phyloP scores from a whole-genome alignment of 805 yeast species.

The Pichia ethanolica region DNA sequence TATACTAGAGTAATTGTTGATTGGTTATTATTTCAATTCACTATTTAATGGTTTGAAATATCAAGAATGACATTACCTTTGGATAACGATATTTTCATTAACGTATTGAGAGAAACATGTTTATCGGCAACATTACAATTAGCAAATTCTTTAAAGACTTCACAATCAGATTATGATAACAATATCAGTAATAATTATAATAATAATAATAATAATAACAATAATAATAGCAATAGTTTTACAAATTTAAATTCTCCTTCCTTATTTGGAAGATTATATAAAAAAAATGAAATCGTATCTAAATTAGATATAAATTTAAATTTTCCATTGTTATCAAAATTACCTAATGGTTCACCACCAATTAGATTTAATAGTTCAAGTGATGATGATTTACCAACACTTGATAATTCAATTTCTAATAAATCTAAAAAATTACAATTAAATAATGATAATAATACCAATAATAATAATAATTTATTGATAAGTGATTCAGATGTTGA shows the following conservation, averaged over 20 bases:
- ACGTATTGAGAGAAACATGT: slow-evolving; percentile 12
- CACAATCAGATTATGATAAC: not conserved
- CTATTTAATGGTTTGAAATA: too few relatives aligned
- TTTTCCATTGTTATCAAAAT: slow-evolving; percentile 9
- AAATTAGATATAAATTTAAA: not conserved
- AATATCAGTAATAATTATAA: too few relatives aligned
- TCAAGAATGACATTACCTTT: slow-evolving; percentile 14
- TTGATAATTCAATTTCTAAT: too few relatives aligned
- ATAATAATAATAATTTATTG: not conserved
- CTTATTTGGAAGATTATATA: slow-evolving; percentile 2
- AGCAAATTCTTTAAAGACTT: not conserved
- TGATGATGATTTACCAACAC: not conserved
- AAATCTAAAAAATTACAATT: too few relatives aligned
- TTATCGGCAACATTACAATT: slow-evolving; percentile 3
- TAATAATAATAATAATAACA: too few relatives aligned
- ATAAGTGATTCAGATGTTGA: slow-evolving; percentile 3
- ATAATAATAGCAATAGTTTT: not conserved
- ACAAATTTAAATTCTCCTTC: not conserved
- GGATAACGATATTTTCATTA: slow-evolving; percentile 10
- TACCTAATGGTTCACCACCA: slow-evolving; percentile 8
- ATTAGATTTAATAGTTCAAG: not conserved
- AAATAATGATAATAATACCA: not conserved
- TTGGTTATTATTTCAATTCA: too few relatives aligned
- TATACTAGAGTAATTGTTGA: too few relatives aligned
- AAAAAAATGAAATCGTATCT: not conserved